Evolutionary conservation across 2,329 filamentous ascomycete species (phyloP), one percentile per base, ranked within the genome.

Genomic region (Aureobasidium sp.): DNA sequence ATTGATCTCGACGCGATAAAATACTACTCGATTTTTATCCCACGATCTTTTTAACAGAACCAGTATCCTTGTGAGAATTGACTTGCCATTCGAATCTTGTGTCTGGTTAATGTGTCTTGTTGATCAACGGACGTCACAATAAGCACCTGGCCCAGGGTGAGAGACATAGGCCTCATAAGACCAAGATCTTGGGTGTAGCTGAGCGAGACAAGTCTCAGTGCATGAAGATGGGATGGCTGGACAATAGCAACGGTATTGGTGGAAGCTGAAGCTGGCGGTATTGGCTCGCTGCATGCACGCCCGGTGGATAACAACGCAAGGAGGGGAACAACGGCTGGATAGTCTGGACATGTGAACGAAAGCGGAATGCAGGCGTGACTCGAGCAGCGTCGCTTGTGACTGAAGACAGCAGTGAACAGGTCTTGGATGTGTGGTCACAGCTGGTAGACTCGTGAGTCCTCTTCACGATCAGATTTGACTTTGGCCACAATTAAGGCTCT

Each of bases 1-100:
- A 91, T 69, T 74, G 34, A 59, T 57, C 8, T 57, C 29, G 30
- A 15, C 39, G 34, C 13, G 11, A 16, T 57, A 57, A 27, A 59
- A 42, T 42, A 21, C 8, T 11, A 32, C 41, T 48, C 15, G 15
- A n/a, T 34, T 11, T 16, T 1, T 13, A 45, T 44, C n/a, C 27
- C 29, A 45, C 53, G 37, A 45, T 45, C 8, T 45, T 48, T 30
- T 30, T n/a, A 27, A 48, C 13, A 30, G 10, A 48, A 30, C 2
- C 10, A 32, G 5, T 15, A 32, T 30, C 25, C 13, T 29, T 16
- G 42, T 29, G 11, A 16, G 27, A 8, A 48, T 30, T 8, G 6
- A 48, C 27, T 13, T 48, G 27, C 10, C 9, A 15, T 29, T 29
- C 25, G 3, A 48, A 29, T n/a, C 1, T 25, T 32, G 45, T 10